Percentiles rank a stretch among this genome's conserved stretches.
Evolutionary conservation across 148 eudicot genomes (phyloP).

Genomic region (Nyssa sinensis): DNA sequence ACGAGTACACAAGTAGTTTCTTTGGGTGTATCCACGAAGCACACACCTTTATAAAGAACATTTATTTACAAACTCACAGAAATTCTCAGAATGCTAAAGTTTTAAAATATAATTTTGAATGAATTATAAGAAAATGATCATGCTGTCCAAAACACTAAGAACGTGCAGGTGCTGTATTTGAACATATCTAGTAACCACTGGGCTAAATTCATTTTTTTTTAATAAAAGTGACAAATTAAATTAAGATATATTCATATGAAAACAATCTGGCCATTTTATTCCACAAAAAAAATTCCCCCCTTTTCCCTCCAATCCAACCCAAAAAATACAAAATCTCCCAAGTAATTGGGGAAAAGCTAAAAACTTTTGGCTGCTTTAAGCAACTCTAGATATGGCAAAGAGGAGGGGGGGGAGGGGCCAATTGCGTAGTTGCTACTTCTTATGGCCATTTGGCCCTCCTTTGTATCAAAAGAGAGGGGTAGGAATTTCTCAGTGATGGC

Average conservation of each 20-base stretch:
- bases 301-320: too few relatives aligned
- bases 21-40: slow-evolving; percentile 97
- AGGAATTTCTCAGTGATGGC: not conserved
- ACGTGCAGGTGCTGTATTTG: too few relatives aligned
- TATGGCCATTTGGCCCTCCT: not conserved
- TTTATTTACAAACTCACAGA: slow-evolving; percentile 10
- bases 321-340: not conserved
- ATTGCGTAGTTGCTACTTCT: not conserved
- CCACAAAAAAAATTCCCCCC: too few relatives aligned
- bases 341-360: not conserved
- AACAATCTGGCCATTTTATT: slow-evolving; percentile 1
- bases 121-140: not conserved
- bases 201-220: not conserved
- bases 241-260: not conserved
- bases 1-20: slow-evolving; percentile 86
- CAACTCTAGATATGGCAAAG: too few relatives aligned
- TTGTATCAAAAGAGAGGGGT: too few relatives aligned
- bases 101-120: not conserved
- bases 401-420: not conserved
- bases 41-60: slow-evolving; percentile 65
- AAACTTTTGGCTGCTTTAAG: not conserved
- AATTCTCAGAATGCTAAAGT: not conserved
- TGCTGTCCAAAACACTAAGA: too few relatives aligned
- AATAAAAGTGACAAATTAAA: not conserved
- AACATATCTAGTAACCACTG: too few relatives aligned